A percentile compares a stretch with the other conserved stretches of the same genome.
phyloP scores from a whole-genome alignment of 306 rosid genomes.

The Acacia melanoxylon region DNA sequence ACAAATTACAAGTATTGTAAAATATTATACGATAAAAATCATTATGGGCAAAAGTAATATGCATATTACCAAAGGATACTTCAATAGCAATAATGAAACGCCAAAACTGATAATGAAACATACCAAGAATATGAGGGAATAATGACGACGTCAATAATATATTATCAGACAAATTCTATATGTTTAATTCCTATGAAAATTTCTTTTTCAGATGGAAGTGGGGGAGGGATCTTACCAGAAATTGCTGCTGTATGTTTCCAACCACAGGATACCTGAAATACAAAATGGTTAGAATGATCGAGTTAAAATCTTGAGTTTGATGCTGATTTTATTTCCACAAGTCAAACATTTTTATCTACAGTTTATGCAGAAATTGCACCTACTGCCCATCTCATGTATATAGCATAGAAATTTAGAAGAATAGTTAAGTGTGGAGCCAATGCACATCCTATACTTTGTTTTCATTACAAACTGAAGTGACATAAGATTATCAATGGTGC shows the following conservation, averaged over 20 bases:
- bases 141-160: background rate
- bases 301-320: background rate
- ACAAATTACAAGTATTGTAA: background rate
- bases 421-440: background rate
- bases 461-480: background rate
- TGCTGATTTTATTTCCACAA: background rate
- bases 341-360: background rate
- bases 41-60: background rate
- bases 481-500: background rate
- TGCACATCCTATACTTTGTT: background rate
- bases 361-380: background rate
- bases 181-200: background rate
- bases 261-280: slow-evolving; percentile 83
- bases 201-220: too few relatives aligned
- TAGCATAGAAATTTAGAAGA: background rate
- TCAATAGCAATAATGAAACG: background rate
- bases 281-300: slow-evolving; percentile 2
- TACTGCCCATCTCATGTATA: background rate
- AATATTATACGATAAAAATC: background rate
- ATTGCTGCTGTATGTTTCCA: slow-evolving; percentile 97
- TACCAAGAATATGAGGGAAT: background rate
- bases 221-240: slow-evolving; percentile 50
- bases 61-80: background rate
- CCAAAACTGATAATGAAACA: background rate
- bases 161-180: background rate